Percentiles rank a stretch among this genome's conserved stretches.
phyloP scores from a whole-genome alignment of 2,329 filamentous ascomycete genomes.

The Claviceps quebecensis region DNA sequence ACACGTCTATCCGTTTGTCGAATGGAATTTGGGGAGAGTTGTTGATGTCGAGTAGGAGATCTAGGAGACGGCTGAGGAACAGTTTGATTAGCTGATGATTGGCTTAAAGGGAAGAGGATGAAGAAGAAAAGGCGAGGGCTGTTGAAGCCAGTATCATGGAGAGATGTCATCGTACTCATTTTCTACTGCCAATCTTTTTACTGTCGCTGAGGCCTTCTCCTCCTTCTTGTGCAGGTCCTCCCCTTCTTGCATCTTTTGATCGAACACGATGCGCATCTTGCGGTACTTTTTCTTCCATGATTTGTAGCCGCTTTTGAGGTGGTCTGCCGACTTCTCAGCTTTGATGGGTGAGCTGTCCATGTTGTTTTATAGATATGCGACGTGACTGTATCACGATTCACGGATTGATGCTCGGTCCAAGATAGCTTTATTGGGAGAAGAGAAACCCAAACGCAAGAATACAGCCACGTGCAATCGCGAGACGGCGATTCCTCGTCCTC shows the following conservation, averaged over 20 bases:
- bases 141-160: neutral
- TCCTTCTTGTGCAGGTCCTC: conserved; percentile 73
- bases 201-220: conserved; percentile 65
- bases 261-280: conserved; percentile 72
- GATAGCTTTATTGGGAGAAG: neutral
- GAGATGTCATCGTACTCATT: conserved; percentile 57
- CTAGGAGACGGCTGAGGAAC: conserved; percentile 59
- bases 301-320: conserved; percentile 40
- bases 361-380: neutral
- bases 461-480: neutral
- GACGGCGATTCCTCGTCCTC: neutral
- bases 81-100: neutral
- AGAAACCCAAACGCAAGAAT: neutral
- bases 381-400: neutral
- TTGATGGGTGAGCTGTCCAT: conserved; percentile 26
- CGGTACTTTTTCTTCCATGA: conserved; percentile 89
- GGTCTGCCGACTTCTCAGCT: conserved; percentile 30
- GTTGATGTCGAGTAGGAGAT: conserved; percentile 83
- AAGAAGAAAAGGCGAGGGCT: neutral
- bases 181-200: conserved; percentile 73
- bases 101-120: neutral
- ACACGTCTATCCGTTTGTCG: conserved; percentile 61
- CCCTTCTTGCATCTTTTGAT: conserved; percentile 63
- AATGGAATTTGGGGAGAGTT: conserved; percentile 63
- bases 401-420: neutral